Percentiles rank a stretch among this genome's conserved stretches.
These are phyloP conservation scores for Trichosporon asahii DNA, from an alignment of 1,284 basidiomycete genomes.

Conservation along the genomic window DNA sequence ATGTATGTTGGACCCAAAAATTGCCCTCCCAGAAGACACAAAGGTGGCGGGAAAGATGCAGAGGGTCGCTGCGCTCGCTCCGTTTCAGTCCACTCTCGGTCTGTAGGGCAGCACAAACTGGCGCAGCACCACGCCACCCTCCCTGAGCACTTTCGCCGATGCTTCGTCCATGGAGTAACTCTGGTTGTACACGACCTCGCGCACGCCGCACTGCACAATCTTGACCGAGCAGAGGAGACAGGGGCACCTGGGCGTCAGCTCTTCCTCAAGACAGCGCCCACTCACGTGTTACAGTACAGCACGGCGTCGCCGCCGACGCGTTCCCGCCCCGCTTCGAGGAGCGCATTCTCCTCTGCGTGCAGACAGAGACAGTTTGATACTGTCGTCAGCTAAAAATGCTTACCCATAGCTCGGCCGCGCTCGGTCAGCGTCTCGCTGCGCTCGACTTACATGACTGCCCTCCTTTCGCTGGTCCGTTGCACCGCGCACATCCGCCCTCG, in stretches of 20 bases:
- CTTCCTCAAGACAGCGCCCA: slow-evolving; percentile 4
- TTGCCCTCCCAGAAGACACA: no score
- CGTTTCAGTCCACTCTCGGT: not conserved
- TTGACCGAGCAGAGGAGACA: slow-evolving; percentile 95
- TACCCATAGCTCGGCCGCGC: no score
- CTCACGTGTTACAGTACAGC: slow-evolving; percentile 77
- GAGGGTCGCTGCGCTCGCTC: no score
- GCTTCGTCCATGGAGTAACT: slow-evolving; percentile 93
- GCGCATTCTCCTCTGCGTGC: slow-evolving; percentile 97
- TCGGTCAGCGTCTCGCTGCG: not conserved
- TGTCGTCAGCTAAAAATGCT: not conserved
- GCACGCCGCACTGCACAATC: slow-evolving; percentile 85
- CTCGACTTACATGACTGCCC: slow-evolving; percentile 56
- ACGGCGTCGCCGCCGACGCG: slow-evolving; percentile 76
- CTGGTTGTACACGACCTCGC: slow-evolving; percentile 90
- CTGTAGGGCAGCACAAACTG: slow-evolving; percentile 54
- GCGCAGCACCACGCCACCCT: slow-evolving; percentile 73
- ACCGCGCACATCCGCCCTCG: slow-evolving; percentile 75
- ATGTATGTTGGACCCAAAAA: not conserved
- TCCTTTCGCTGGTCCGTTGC: slow-evolving; percentile 62
- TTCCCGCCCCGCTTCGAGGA: slow-evolving; percentile 86
- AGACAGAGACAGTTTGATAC: slow-evolving; percentile 78
- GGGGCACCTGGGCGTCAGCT: slow-evolving; percentile 63
- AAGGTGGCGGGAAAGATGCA: no score
- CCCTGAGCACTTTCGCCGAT: slow-evolving; percentile 68